Conservation (phyloP, 805 yeast species). For the Pichia exigua region DNA sequence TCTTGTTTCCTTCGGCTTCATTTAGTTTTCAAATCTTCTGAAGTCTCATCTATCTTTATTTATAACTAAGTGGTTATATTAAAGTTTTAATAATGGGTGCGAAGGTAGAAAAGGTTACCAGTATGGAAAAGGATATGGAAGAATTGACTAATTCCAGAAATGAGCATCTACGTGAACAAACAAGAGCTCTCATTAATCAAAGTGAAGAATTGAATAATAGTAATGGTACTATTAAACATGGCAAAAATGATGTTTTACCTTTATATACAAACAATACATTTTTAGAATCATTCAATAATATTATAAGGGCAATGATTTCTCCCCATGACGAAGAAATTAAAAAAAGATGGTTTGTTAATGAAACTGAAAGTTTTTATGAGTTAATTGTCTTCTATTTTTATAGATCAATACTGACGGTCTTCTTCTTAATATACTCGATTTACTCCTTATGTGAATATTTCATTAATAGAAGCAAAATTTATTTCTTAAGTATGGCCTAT, state of each 20-base stretch:
- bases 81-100: background rate
- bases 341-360: slow-evolving; percentile 6
- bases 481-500: slow-evolving; percentile 54
- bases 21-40: background rate
- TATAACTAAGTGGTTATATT: background rate
- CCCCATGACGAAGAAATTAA: slow-evolving; percentile 13
- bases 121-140: slow-evolving; percentile 3
- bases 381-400: slow-evolving; percentile 29
- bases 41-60: background rate
- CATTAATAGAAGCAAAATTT: slow-evolving; percentile 45
- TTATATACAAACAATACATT: slow-evolving; percentile 15
- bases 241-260: background rate
- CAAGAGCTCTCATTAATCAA: slow-evolving; percentile 6
- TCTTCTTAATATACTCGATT: slow-evolving; percentile 51
- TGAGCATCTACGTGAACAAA: slow-evolving; percentile 9
- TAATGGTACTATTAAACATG: background rate
- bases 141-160: background rate
- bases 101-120: slow-evolving; percentile 5
- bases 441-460: slow-evolving; percentile 45
- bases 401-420: slow-evolving; percentile 41
- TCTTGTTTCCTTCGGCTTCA: background rate
- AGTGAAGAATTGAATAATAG: background rate
- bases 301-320: slow-evolving; percentile 16
- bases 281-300: slow-evolving; percentile 13
- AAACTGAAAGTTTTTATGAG: slow-evolving; percentile 2